Conservation (phyloP, 1,139 yeast species). For the Arxiozyma heterogenica region DNA sequence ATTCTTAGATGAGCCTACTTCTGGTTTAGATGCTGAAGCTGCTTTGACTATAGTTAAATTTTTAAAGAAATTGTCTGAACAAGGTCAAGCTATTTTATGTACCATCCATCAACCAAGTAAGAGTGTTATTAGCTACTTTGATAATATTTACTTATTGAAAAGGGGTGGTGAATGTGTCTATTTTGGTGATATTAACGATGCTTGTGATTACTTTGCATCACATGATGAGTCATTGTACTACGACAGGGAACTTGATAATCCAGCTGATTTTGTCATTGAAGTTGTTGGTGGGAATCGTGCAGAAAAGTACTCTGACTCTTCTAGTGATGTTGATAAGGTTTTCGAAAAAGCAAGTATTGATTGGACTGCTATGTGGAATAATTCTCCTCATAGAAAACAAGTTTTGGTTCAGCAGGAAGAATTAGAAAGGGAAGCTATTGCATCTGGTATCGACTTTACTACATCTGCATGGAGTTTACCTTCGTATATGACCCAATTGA, state of each 20-base stretch:
- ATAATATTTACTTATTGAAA: conserved; percentile 35
- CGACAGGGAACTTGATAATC: conserved; percentile 36
- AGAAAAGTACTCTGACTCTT: neutral
- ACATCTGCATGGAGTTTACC: conserved; percentile 30
- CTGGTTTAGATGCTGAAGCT: conserved; percentile 43
- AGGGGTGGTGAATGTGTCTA: conserved; percentile 39
- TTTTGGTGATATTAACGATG: conserved; percentile 35
- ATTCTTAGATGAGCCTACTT: conserved; percentile 42
- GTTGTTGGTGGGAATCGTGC: conserved; percentile 36
- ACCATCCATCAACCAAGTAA: conserved; percentile 39
- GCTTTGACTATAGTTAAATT: conserved; percentile 41
- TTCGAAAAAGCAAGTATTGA: conserved; percentile 34
- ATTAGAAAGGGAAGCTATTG: conserved; percentile 18
- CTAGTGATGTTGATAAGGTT: conserved; percentile 35
- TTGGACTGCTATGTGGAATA: conserved; percentile 41
- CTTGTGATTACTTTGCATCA: conserved; percentile 34
- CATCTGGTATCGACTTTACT: conserved; percentile 25
- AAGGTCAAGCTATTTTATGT: conserved; percentile 42
- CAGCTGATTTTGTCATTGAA: conserved; percentile 53
- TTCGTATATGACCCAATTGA: conserved; percentile 22
- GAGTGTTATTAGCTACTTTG: conserved; percentile 32
- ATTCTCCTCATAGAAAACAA: conserved; percentile 31
- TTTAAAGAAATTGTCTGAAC: conserved; percentile 35
- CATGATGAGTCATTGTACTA: conserved; percentile 14
- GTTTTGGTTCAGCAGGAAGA: conserved; percentile 22